Evolutionary conservation across 1,284 basidiomycete species (phyloP), one percentile per base, ranked within the genome.

Genomic region (Rugosomyces carneus): DNA sequence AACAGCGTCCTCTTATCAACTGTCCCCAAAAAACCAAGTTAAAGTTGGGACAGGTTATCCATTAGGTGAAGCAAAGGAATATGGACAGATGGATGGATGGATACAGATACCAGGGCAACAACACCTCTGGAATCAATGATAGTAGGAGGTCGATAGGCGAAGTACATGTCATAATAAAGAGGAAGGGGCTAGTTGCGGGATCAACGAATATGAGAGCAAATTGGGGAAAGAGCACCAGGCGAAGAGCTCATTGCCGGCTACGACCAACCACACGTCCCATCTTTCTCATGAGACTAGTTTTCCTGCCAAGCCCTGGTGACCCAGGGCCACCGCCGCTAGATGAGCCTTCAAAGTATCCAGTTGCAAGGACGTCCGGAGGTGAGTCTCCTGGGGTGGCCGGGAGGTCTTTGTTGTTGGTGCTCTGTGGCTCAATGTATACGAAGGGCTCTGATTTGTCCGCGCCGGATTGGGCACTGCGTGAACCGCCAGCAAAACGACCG

Each of bases 211-310:
- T 37, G 18, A 19, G 20, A 19, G 29, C 18, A 37, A 13, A 16
- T 16, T 34, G n/a, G 27, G 4, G 21, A 29, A 29, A 2, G 29
- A 8, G 31, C 9, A 13, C 15, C 15, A 37, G 15, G 29, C 40
- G 18, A 41, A 11, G 15, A 27, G 37, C 20, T 57, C 39, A 55
- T 39, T 49, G 47, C 26, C 55, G 50, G 47, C 23, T 48, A 16
- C 55, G 54, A 19, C 50, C 54, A 4, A 57, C 55, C 9, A 57
- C 55, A 19, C 52, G 51, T 53, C 81, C 82, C 44, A 90, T 77
- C 61, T 81, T 89, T 75, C 82, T 84, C 70, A 89, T 72, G 45
- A 90, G 65, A 59, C 85, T 89, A 1, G 82, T 75, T 74, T 81
- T 89, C 57, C 86, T 71, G 37, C 78, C 81, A 2, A 89, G 68